Evolutionary conservation across 371 early-diverging fungal genomes (phyloP), one percentile per base, ranked within the genome.

Genomic region (Mortierella sp.): DNA sequence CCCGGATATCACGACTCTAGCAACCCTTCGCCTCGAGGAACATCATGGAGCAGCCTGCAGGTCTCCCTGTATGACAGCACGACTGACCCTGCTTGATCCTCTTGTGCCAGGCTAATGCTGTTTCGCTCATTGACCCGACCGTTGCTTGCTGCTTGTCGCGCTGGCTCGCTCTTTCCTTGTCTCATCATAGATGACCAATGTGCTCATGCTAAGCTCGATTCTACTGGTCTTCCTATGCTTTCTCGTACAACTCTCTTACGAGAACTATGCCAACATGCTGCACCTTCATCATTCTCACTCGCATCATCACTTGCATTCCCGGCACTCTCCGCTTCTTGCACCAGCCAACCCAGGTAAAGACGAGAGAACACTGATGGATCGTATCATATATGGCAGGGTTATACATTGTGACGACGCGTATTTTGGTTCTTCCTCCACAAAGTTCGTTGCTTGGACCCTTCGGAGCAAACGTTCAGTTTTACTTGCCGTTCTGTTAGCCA

Each of bases 121-220:
- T n/a, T n/a, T n/a, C n/a, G n/a, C n/a, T 10, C 34, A 34, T 34
- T 34, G 34, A 34, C 34, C 4, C 7, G 34, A 16, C 24, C 43
- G 19, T 40, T 37, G 12, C 50, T 44, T 5, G 25, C 40, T 29
- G 24, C 45, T 21, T 25, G 27, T 13, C 27, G n/a, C 44, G 41
- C 44, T 16, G 8, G 25, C 44, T 27, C 43, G 2, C 28, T 44
- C 16, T 14, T 14, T 55, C 12, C 44, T 27, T 43, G 37, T 40
- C 17, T 54, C 40, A 12, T 22, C 31, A 46, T 71, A 71, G 71
- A 65, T 71, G 71, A 57, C 61, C 46, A 71, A 71, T 47, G 66
- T 71, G 57, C 71, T 71, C 47, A 50, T 71, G 57, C 27, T 71
- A 45, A 71, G 71, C 57, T 71, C 71, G 46, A 60, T 65, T 51